Evolutionary conservation across 192 early-diverging fungal genomes (phyloP).

Genomic region (Spinellus fusiger): DNA sequence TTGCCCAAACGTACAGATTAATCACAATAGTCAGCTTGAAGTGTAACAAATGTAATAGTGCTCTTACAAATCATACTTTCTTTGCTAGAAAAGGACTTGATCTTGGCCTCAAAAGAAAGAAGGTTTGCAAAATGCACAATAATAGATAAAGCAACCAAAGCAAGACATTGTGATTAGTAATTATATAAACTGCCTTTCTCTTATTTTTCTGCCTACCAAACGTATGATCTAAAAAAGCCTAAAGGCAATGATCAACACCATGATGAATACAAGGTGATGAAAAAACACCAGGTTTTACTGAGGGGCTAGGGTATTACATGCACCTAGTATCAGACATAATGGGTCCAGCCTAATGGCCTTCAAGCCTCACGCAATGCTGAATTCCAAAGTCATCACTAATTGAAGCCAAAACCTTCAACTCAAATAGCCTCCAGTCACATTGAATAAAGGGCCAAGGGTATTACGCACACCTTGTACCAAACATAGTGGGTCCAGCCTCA

Average conservation of each 20-base stretch:
- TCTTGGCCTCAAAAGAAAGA: constrained; percentile 3
- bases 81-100: not conserved
- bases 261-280: constrained; percentile 5
- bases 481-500: constrained; percentile 5
- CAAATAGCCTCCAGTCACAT: constrained; percentile 4
- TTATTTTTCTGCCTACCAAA: constrained; percentile 9
- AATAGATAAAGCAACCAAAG: not conserved
- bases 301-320: constrained; percentile 5
- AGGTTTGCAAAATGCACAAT: not conserved
- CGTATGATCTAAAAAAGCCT: constrained; percentile 8
- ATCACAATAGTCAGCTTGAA: constrained; percentile 5
- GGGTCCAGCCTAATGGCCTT: not conserved
- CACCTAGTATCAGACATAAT: not conserved
- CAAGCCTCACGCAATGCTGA: not conserved
- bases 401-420: constrained; percentile 6
- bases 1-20: too few species aligned
- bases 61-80: not conserved
- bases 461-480: constrained; percentile 9
- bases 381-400: constrained; percentile 1
- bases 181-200: constrained; percentile 6
- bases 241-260: constrained; percentile 1
- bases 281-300: constrained; percentile 9
- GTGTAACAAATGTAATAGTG: constrained; percentile 2
- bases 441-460: constrained; percentile 6
- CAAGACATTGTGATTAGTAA: not conserved